Evolutionary conservation across 140 eudicot species (phyloP).

Genomic region (Anethum foeniculum): DNA sequence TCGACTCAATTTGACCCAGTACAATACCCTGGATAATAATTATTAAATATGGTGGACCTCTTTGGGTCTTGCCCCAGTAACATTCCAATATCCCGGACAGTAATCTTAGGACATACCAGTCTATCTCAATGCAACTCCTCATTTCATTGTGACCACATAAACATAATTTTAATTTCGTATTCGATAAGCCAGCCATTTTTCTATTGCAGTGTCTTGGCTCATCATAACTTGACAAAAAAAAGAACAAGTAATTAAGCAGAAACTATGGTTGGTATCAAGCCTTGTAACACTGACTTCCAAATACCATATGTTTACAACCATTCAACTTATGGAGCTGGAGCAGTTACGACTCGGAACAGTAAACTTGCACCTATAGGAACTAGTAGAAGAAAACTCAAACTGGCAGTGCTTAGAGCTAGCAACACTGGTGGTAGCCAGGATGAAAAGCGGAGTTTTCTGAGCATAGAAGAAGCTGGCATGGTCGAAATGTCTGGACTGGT

Average conservation of each 20-base stretch:
- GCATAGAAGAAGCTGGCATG: constrained; percentile 85
- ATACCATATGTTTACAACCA: constrained; percentile 13
- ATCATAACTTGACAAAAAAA: not conserved
- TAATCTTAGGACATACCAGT: not conserved
- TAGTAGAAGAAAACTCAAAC: constrained; percentile 17
- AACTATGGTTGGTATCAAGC: constrained; percentile 36
- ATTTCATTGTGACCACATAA: not conserved
- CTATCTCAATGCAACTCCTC: not conserved
- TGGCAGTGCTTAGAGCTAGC: constrained; percentile 24
- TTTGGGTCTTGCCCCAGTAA: too few relatives aligned
- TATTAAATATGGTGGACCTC: too few relatives aligned
- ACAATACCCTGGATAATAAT: too few relatives aligned
- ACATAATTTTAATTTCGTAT: not conserved
- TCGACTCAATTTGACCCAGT: too few relatives aligned
- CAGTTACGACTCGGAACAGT: not conserved
- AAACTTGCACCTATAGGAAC: not conserved
- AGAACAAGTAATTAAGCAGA: not conserved
- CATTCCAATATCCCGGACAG: too few relatives aligned
- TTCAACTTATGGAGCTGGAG: not conserved
- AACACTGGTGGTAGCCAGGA: constrained; percentile 30
- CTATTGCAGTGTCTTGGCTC: not conserved
- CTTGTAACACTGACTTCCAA: constrained; percentile 13
- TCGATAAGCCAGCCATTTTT: not conserved
- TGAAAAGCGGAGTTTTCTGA: constrained; percentile 48
- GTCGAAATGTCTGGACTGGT: constrained; percentile 81